Evolutionary conservation across 352 stramenopile species (phyloP), one percentile per base, ranked within the genome.

Genomic region (Plasmopara viticola): DNA sequence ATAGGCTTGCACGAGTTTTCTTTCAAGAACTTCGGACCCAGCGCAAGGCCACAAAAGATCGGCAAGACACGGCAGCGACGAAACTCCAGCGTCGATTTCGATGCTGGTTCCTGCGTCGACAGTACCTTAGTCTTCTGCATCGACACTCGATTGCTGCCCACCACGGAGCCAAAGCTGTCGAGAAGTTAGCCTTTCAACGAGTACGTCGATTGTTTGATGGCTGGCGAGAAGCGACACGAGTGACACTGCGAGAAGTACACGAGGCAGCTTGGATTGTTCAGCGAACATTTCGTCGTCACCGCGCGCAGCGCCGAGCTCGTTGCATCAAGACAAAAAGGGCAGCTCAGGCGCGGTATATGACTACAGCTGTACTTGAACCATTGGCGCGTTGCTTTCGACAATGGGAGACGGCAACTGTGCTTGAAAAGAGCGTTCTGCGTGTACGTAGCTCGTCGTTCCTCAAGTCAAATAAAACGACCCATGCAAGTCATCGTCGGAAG

Each of bases 301-400:
- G 65, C 14, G 78, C 73, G 8, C 73, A 75, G 52, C 60, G 48
- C 4, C 48, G 74, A 41, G 77, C 77, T 6, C 65, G 64, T 14
- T 60, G 58, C 6, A 30, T 79, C 0, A 50, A 88, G 25, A 59
- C 62, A 6, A 88, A 87, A 56, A 70, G 67, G 38, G 71, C 73
- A 37, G 65, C 68, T 5, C 75, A 82, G 13, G 63, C 58, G 41
- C 59, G 61, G 15, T 35, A 87, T 25, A 40, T 90, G 13, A 69
- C 65, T 15, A 60, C 64, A 34, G 61, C 72, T 1, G 66, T 72
- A 5, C 60, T 70, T 46, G 87, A 84, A 33, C 80, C 77, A 8
- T 43, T 88, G 2, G 75, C 82, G 45, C 62, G 69, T 2, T 80
- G 63, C 33, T 90, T 90, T 46, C 74, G 63, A 15, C 58, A 56